Evolutionary conservation across 1,284 basidiomycete genomes (phyloP), one percentile per base, ranked within the genome.

Genomic region (Neonothopanus nambi): DNA sequence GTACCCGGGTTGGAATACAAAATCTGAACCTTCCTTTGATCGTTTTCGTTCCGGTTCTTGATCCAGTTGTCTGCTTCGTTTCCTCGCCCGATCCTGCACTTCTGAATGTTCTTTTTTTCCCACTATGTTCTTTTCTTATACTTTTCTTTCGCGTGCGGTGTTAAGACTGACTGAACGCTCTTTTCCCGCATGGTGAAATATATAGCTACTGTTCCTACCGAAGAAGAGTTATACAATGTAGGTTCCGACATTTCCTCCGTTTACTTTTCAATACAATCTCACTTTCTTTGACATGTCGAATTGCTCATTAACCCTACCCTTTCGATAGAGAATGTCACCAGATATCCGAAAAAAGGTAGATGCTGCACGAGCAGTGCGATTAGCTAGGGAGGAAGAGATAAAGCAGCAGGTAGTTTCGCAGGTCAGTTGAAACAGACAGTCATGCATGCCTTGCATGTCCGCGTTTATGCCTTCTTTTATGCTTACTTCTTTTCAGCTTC

Each of bases 271-370:
- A 12, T 20, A 46, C 54, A 38, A 57, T 58, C 47, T 65, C 15
- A 15, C 35, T 45, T 12, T 44, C 17, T 24, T n/a, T 20, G 33
- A 24, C 51, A 46, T 53, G 41, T 33, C 36, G 24, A 39, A 48
- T 43, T 49, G 5, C 11, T 30, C n/a, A n/a, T 51, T 51, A 35
- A 48, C 39, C 28, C n/a, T 20, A 28, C 30, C 42, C 17, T 6
- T 38, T 24, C 44, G 47, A 45, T 62, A 89, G 86, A 73, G 76
- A 59, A 78, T 89, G 79, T 74, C 86, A 11, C 86, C 87, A 51
- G 86, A 89, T 67, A 65, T 89, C 53, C 78, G 75, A 59, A 77
- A 79, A 45, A 82, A 81, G 62, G 87, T 89, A 5, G 87, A 89
- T 61, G 79, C 80, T 3, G 78, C 77, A 58, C 78, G 83, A 39